Base-by-base conservation (phyloP, 768 basidiomycete genomes). In the Panaeolus cyanescens region DNA sequence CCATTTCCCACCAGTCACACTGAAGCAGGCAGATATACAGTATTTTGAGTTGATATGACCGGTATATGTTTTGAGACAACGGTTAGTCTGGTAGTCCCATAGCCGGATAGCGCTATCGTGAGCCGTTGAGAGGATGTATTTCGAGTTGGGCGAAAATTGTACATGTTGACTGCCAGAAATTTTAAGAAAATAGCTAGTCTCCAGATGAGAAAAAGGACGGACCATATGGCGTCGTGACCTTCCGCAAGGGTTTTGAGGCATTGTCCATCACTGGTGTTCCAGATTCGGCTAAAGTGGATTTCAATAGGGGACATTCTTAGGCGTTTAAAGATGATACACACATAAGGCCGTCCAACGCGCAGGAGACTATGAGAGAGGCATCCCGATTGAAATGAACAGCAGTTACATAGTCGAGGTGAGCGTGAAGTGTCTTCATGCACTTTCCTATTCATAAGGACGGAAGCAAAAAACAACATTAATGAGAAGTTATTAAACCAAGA, bases 211-310 rank as follows among this genome's bases (percentile, higher is more conserved):
- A 10, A 36, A 34, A 56, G n/a, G 12, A 71, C 78, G 15, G 69
- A 93, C 91, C 87, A 95, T 64, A 94, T 83, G 1, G 95, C 91
- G 45, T 92, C 87, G 55, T 91, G 88, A 17, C 92, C 93, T 75
- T 97, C 95, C 9, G 93, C 92, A 25, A 99, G 83, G 0, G 96
- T 99, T 75, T 97, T 98, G 30, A 99, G 83, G 74, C 96, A 99
- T 69, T 98, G 95, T 0, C 95, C 96, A 19, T 92, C 89, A 19
- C 86, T 84, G 0, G 92, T 90, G 65, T 95, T 93, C 96, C 96
- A 99, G 72, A 99, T 91, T 30, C 96, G 96, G 68, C 96, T 99
- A 58, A 54, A 60, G 64, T 28, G 37, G 25, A 54, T 37, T 25
- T 50, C 42, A 65, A 34, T 55, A 17, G 20, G 39, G 57, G 32